Evolutionary conservation across 345 rosid genomes (phyloP).

Genomic region (Jatropha curcas): DNA sequence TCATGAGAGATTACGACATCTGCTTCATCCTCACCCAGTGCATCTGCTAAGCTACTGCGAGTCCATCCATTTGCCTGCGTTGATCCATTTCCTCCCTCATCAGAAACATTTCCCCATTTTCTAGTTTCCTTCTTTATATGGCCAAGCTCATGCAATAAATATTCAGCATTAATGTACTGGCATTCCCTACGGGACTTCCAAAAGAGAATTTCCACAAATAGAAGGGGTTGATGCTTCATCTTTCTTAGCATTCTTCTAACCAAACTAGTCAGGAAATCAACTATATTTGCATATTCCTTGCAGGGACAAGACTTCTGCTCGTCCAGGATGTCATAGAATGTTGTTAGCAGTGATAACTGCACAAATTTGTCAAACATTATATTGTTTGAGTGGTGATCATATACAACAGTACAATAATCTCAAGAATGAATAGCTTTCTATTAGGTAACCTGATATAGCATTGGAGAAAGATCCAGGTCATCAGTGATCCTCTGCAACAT

Average conservation of each 20-base stretch:
- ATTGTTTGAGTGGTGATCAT: background rate
- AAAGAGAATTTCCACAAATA: slow-evolving; percentile 90
- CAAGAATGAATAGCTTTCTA: slow-evolving; percentile 2
- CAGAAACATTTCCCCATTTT: slow-evolving; percentile 36
- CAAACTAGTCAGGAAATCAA: slow-evolving; percentile 60
- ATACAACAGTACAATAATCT: background rate
- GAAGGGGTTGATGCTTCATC: slow-evolving; percentile 87
- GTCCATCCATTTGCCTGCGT: slow-evolving; percentile 52
- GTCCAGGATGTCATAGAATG: slow-evolving; percentile 68
- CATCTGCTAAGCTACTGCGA: slow-evolving; percentile 84
- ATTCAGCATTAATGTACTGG: slow-evolving; percentile 78
- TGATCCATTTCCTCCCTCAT: slow-evolving; percentile 46
- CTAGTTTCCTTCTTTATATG: slow-evolving; percentile 56
- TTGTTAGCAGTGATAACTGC: slow-evolving; percentile 80
- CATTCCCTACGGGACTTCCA: slow-evolving; percentile 88
- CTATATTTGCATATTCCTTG: slow-evolving; percentile 58
- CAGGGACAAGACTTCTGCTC: slow-evolving; percentile 73
- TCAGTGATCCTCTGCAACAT: slow-evolving; percentile 75
- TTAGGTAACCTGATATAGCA: slow-evolving; percentile 90
- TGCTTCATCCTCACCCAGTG: slow-evolving; percentile 97
- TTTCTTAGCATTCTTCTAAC: slow-evolving; percentile 74
- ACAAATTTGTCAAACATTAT: slow-evolving; percentile 17
- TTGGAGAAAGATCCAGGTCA: slow-evolving; percentile 84
- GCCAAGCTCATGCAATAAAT: slow-evolving; percentile 78
- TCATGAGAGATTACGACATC: slow-evolving; percentile 80